Percentiles rank a stretch among this genome's conserved stretches.
Evolutionary conservation across 768 basidiomycete species (phyloP).

Genomic region (Kondoa subrosea): DNA sequence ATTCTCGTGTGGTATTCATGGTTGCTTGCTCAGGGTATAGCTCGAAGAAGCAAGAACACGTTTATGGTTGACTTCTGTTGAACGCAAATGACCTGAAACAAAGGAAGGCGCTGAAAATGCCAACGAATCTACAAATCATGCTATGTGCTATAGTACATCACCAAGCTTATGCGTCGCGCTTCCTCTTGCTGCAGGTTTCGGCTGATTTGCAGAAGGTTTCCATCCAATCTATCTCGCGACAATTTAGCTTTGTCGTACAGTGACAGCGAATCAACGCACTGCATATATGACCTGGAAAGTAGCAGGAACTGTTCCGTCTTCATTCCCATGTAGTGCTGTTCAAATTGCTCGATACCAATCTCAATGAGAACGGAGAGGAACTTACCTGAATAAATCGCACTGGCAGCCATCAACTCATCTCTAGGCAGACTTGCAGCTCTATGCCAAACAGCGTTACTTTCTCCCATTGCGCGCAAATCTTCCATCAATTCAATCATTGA

Average conservation of each 20-base stretch:
- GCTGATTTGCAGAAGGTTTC: constrained; percentile 56
- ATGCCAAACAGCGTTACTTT: constrained; percentile 76
- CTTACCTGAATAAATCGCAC: constrained; percentile 79
- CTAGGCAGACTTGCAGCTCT: constrained; percentile 57
- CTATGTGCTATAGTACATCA: no score
- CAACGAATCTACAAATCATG: no score
- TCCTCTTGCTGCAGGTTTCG: constrained; percentile 31
- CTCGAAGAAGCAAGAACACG: no score
- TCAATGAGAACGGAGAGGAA: neutral
- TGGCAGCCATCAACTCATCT: constrained; percentile 77
- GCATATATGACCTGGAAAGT: constrained; percentile 94
- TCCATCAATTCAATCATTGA: constrained; percentile 90
- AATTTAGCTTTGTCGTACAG: neutral
- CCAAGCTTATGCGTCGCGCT: neutral
- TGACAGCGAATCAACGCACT: constrained; percentile 41
- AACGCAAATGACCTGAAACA: no score
- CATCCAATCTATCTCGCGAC: constrained; percentile 49
- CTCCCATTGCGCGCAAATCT: constrained; percentile 92
- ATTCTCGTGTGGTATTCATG: neutral
- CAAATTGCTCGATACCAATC: neutral
- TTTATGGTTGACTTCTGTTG: no score
- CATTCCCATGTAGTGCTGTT: constrained; percentile 63
- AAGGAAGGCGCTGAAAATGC: no score
- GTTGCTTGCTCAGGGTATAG: no score
- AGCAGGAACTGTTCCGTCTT: constrained; percentile 71